A percentile compares a stretch with the other conserved stretches of the same genome.
phyloP scores from a whole-genome alignment of 345 rosid genomes.

The Corymbia maculata region DNA sequence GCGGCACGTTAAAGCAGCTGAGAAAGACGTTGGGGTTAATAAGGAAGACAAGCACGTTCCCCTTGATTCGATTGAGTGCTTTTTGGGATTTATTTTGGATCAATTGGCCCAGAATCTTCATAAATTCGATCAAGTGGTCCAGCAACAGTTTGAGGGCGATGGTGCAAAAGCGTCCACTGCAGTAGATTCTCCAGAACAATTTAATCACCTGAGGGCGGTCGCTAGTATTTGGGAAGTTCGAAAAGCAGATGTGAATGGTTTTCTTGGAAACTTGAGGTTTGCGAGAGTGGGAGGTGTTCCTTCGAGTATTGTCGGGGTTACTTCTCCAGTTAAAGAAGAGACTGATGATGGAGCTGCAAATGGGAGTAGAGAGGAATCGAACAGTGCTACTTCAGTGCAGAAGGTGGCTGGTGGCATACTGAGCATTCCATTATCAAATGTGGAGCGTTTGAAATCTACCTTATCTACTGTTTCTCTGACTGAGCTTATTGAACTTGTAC shows the following conservation, averaged over 20 bases:
- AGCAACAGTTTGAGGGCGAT: conserved; percentile 23
- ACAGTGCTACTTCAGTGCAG: conserved; percentile 40
- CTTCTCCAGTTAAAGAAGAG: conserved; percentile 51
- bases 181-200: conserved; percentile 10
- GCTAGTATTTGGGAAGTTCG: conserved; percentile 70
- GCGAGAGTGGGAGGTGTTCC: conserved; percentile 91
- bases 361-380: conserved; percentile 45
- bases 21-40: conserved; percentile 1
- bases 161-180: conserved; percentile 13
- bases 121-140: conserved; percentile 48
- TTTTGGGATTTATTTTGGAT: conserved; percentile 44
- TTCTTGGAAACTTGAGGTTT: conserved; percentile 75
- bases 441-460: conserved; percentile 82
- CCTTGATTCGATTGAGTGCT: conserved; percentile 44
- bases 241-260: conserved; percentile 66
- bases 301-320: conserved; percentile 60
- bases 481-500: conserved; percentile 85
- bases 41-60: conserved; percentile 31
- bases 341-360: conserved; percentile 37
- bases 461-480: conserved; percentile 67
- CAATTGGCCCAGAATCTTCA: conserved; percentile 52
- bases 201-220: conserved; percentile 38
- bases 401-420: conserved; percentile 66
- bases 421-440: conserved; percentile 84
- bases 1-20: neutral